phyloP scores from a whole-genome alignment of 352 stramenopile genomes.

The Pythium dissimile region DNA sequence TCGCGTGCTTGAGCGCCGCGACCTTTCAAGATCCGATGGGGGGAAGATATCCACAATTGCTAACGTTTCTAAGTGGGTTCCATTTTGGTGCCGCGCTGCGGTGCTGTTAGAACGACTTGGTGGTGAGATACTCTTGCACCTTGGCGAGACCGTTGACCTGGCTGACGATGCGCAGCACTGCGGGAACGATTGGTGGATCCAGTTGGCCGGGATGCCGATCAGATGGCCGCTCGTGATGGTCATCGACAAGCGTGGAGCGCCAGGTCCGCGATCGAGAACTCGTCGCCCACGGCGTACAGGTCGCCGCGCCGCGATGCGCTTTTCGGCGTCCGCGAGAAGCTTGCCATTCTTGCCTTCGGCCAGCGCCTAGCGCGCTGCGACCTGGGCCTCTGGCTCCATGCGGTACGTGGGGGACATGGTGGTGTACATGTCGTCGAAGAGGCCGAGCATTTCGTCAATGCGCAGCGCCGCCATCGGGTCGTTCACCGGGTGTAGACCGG shows the following conservation, averaged over 20 bases:
- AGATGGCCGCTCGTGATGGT: slow-evolving; percentile 22
- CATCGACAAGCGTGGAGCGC: slow-evolving; percentile 23
- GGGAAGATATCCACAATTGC: too few species aligned
- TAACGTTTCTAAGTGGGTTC: neutral
- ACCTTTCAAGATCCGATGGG: neutral
- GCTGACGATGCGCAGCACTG: slow-evolving; percentile 19
- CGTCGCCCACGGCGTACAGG: slow-evolving; percentile 13
- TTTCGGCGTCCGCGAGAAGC: neutral
- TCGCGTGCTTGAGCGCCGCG: too few species aligned
- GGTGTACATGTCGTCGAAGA: slow-evolving; percentile 18
- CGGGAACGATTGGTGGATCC: slow-evolving; percentile 21
- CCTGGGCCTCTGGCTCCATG: slow-evolving; percentile 7
- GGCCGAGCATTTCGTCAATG: slow-evolving; percentile 26
- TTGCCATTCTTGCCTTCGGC: slow-evolving; percentile 5
- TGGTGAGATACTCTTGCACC: slow-evolving; percentile 28
- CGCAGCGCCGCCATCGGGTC: slow-evolving; percentile 20
- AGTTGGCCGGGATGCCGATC: slow-evolving; percentile 17
- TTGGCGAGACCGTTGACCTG: slow-evolving; percentile 28
- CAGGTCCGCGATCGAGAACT: slow-evolving; percentile 29
- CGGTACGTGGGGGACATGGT: slow-evolving; percentile 12
- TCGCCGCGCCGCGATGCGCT: slow-evolving; percentile 12
- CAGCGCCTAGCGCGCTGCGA: slow-evolving; percentile 11
- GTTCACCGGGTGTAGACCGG: slow-evolving; percentile 28
- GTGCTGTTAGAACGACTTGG: slow-evolving; percentile 22
- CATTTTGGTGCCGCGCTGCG: too few species aligned